Evolutionary conservation across 75 land plant genomes (phyloP), one percentile per base, ranked within the genome.

Genomic region (Cupressus sempervirens): DNA sequence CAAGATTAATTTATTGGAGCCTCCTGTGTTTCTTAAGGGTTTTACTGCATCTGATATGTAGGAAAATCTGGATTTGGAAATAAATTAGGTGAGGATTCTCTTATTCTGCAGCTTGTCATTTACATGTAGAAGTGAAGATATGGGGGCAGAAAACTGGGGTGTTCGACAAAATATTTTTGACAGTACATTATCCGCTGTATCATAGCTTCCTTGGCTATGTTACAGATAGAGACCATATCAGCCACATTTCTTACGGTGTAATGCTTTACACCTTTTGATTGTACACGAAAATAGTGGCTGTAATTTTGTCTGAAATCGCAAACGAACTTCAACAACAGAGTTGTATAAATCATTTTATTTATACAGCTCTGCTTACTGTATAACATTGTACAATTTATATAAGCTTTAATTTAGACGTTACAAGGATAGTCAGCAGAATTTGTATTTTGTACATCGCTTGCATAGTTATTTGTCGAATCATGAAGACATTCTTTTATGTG

Each of bases 91-190:
- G 29, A n/a, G 29, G 12, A 29, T 40, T 77, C 3, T 41, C 38
- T 41, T 77, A 77, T 77, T 48, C 38, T 77, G n/a, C 80, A 23
- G 48, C 30, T 77, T 43, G 45, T 29, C 26, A 77, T 77, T 77
- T 77, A 18, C 45, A 20, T 18, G 46, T 26, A 26, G 13, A 77
- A 41, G 13, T 43, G 48, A 77, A 77, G 48, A 45, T 41, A n/a
- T 13, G 40, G 6, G 43, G 9, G 16, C n/a, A 20, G n/a, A 43
- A 26, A 9, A 77, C 20, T 9, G 11, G 26, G 46, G 20, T 0
- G 23, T 56, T 16, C 23, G 45, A 9, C 81, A 2, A 12, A 77
- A 20, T 43, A 77, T 43, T 18, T 77, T 77, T 23, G 30, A 43
- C 26, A n/a, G 77, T 35, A 26, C 73, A 43, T 43, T 77, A 43